A percentile compares a stretch with the other conserved stretches of the same genome.
Evolutionary conservation across 108 stramenopile species (phyloP).

Genomic region (Cyclotella kingstonii): DNA sequence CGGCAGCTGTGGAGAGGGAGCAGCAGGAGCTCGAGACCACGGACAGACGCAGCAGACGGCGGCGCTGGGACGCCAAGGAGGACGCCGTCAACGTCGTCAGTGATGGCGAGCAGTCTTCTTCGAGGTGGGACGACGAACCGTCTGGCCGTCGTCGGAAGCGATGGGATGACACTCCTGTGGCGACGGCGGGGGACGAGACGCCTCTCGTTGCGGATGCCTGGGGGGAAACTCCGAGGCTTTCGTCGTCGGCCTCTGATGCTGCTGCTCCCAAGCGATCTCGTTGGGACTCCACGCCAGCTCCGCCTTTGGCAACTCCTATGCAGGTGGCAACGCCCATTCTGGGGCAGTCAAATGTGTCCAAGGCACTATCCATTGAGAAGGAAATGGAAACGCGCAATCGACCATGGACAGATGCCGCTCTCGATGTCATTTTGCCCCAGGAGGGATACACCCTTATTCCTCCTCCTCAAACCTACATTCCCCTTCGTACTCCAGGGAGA

Average conservation of each 20-base stretch:
- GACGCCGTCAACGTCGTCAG: constrained; percentile 46
- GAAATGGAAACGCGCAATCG: constrained; percentile 97
- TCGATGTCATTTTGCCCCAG: constrained; percentile 92
- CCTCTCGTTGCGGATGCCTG: constrained; percentile 46
- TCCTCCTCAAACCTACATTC: constrained; percentile 90
- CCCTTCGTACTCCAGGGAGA: constrained; percentile 90
- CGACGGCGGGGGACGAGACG: constrained; percentile 65
- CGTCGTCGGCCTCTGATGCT: constrained; percentile 17
- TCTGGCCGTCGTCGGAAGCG: constrained; percentile 76
- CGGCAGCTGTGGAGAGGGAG: constrained; percentile 71
- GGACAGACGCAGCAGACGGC: constrained; percentile 45
- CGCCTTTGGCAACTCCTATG: constrained; percentile 19
- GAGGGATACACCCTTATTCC: constrained; percentile 87
- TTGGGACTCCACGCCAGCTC: constrained; percentile 83
- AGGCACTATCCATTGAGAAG: constrained; percentile 81
- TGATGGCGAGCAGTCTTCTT: constrained; percentile 53
- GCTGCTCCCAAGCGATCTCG: constrained; percentile 50
- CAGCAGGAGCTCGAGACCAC: constrained; percentile 55
- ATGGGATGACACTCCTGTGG: constrained; percentile 91
- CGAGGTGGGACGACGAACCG: constrained; percentile 72
- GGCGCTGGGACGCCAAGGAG: constrained; percentile 79
- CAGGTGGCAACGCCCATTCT: constrained; percentile 29
- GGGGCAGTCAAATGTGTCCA: constrained; percentile 60
- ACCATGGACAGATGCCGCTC: constrained; percentile 94
- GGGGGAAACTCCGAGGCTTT: constrained; percentile 29